phyloP scores from a whole-genome alignment of 1,284 basidiomycete species.

The Polyporus tsugae region DNA sequence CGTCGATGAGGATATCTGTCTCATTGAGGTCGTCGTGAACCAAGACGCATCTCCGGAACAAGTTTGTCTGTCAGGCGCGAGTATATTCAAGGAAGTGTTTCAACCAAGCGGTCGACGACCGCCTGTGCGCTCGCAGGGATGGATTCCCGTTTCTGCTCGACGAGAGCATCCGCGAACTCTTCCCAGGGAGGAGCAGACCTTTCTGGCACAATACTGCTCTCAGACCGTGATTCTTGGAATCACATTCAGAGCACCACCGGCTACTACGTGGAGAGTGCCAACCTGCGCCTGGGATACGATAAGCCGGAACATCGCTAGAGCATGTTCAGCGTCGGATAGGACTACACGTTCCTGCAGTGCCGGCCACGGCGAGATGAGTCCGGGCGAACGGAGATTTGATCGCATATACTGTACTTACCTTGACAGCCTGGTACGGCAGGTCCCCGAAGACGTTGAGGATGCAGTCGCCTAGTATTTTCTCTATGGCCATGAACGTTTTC shows the following conservation, averaged over 20 bases:
- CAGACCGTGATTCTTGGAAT: neutral
- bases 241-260: neutral
- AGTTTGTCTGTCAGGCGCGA: neutral
- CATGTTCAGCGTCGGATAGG: neutral
- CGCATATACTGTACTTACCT: neutral
- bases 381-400: neutral
- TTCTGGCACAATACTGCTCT: neutral
- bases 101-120: neutral
- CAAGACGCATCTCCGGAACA: too few relatives aligned
- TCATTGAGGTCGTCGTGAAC: too few relatives aligned
- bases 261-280: neutral
- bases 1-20: too few relatives aligned
- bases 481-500: neutral
- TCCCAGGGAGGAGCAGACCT: neutral
- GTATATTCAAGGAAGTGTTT: neutral
- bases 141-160: neutral
- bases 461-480: neutral
- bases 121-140: neutral
- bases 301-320: neutral
- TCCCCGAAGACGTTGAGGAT: neutral
- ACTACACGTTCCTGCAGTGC: neutral
- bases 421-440: neutral
- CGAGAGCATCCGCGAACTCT: neutral
- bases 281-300: neutral
- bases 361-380: conserved; percentile 3